Conservation (phyloP, 495 filamentous ascomycete genomes). For the Daldinia bambusicola region DNA sequence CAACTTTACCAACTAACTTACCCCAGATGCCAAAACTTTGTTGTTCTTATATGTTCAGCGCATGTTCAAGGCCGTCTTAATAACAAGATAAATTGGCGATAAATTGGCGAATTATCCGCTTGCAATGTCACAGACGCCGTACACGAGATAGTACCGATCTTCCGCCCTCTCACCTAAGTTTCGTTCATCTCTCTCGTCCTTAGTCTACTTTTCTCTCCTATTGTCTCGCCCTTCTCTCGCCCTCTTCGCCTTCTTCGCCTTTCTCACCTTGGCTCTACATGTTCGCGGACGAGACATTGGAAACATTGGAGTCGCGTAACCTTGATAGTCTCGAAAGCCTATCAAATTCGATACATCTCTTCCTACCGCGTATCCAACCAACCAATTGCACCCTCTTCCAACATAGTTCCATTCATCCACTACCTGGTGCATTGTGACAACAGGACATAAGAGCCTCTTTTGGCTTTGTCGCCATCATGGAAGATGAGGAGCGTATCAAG, state of each 20-base stretch:
- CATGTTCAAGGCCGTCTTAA: conserved; percentile 9
- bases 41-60: conserved; percentile 22
- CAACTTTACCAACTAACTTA: conserved; percentile 12
- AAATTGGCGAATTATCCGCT: conserved; percentile 43
- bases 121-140: conserved; percentile 45
- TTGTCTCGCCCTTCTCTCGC: neutral
- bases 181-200: conserved; percentile 16
- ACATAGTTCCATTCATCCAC: conserved; percentile 6
- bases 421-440: conserved; percentile 16
- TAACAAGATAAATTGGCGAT: conserved; percentile 42
- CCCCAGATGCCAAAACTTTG: conserved; percentile 12
- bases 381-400: conserved; percentile 28
- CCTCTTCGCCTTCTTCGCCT: conserved; percentile 18
- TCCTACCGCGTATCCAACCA: conserved; percentile 12
- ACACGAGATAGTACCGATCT: conserved; percentile 41
- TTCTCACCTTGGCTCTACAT: conserved; percentile 10
- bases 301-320: conserved; percentile 29
- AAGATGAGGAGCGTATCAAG: conserved; percentile 52
- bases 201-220: conserved; percentile 5
- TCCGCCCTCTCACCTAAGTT: conserved; percentile 6
- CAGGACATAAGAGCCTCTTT: neutral
- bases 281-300: conserved; percentile 22
- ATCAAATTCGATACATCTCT: conserved; percentile 15
- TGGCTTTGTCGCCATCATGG: conserved; percentile 49
- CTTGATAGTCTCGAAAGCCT: conserved; percentile 8